A percentile compares a stretch with the other conserved stretches of the same genome.
These are phyloP conservation scores for Backusella circina DNA, from an alignment of 192 early-diverging fungal genomes.

Conservation along the genomic window DNA sequence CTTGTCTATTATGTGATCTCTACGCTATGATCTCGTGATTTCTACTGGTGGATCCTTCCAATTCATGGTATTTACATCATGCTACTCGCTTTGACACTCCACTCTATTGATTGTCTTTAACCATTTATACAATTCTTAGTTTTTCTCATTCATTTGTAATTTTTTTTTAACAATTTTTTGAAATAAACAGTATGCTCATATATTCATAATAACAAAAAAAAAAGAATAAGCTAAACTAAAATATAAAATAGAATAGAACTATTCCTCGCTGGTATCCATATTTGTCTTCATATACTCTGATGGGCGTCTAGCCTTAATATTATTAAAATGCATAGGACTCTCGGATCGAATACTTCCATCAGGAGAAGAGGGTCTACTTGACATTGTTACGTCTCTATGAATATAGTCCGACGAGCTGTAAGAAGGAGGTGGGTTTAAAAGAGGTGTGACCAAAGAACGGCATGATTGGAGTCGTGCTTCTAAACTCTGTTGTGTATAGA, in stretches of 20 bases:
- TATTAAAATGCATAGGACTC: conserved; percentile 24
- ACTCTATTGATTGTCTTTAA: no score
- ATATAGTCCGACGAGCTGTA: conserved; percentile 25
- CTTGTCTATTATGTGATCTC: no score
- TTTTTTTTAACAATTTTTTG: no score
- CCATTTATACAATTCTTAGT: no score
- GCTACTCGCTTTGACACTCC: no score
- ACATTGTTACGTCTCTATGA: conserved; percentile 15
- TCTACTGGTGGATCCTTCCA: no score
- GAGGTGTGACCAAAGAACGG: conserved; percentile 70
- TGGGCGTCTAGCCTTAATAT: conserved; percentile 28
- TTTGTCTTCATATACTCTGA: conserved; percentile 27
- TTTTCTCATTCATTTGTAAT: no score
- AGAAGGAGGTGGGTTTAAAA: conserved; percentile 54
- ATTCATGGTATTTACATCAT: no score
- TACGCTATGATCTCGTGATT: no score
- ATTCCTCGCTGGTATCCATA: conserved; percentile 10
- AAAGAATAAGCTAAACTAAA: no score
- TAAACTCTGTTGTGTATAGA: conserved; percentile 52
- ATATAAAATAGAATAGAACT: background rate
- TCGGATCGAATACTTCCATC: conserved; percentile 16
- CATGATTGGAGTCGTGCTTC: conserved; percentile 72
- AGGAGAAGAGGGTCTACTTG: conserved; percentile 13
- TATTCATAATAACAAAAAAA: background rate
- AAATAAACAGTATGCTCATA: no score